phyloP scores from a whole-genome alignment of 805 yeast genomes.

The Candida qinlingensis region DNA sequence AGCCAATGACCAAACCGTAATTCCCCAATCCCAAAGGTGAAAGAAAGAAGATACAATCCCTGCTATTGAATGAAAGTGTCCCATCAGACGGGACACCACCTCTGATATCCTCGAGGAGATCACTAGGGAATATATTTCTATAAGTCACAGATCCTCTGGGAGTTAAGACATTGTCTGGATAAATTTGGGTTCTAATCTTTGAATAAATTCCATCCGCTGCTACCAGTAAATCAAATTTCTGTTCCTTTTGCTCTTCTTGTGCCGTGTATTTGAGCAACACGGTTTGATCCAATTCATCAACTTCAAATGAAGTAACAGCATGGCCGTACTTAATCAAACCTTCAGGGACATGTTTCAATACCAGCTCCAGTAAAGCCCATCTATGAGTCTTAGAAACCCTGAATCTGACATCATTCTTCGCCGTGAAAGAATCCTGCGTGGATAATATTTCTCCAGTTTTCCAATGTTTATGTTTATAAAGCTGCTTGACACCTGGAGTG shows the following conservation, averaged over 20 bases:
- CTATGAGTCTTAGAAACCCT: not conserved
- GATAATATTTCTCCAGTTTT: not conserved
- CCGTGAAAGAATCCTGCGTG: not conserved
- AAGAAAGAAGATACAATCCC: not conserved
- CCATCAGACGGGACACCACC: not conserved
- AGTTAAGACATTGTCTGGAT: not conserved
- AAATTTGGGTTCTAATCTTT: not conserved
- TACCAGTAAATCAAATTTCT: not conserved
- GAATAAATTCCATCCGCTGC: constrained; percentile 1
- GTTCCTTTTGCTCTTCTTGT: not conserved
- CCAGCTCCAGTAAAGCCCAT: not conserved
- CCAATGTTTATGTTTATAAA: not conserved
- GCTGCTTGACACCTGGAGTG: not conserved
- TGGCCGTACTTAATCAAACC: not conserved
- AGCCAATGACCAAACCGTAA: not conserved
- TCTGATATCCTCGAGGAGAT: not conserved
- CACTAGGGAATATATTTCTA: not conserved
- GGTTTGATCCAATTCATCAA: not conserved
- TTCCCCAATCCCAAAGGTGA: not conserved
- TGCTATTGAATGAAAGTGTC: not conserved
- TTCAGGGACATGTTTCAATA: not conserved
- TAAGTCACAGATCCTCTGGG: not conserved
- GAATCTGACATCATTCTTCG: not conserved
- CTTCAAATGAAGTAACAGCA: not conserved
- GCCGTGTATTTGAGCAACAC: not conserved